Evolutionary conservation across 306 rosid genomes (phyloP).

Genomic region (Lathyrus sativus): DNA sequence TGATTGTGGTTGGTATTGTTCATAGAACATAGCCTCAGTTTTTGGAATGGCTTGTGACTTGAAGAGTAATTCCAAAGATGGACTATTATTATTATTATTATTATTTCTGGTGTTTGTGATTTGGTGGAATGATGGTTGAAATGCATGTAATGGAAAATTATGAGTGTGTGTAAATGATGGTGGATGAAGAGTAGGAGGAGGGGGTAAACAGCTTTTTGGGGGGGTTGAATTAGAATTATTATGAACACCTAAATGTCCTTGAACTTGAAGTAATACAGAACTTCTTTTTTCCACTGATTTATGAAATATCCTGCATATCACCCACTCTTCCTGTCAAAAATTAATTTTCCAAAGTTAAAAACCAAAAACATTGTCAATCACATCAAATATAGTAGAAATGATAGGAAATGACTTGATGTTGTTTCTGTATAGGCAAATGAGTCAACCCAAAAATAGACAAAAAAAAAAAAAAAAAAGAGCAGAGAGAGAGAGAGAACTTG

Average conservation of each 20-base stretch:
- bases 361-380: not conserved
- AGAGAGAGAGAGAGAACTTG: constrained; percentile 26
- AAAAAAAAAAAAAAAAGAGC: not conserved
- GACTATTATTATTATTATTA: not conserved
- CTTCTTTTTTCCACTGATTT: constrained; percentile 58
- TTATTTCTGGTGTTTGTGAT: not conserved
- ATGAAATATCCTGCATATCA: constrained; percentile 79
- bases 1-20: not conserved
- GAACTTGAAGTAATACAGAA: constrained; percentile 30
- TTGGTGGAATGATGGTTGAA: constrained; percentile 24
- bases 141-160: constrained; percentile 30
- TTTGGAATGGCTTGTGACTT: constrained; percentile 20
- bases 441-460: constrained; percentile 41
- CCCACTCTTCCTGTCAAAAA: constrained; percentile 76
- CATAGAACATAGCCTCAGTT: constrained; percentile 14
- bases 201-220: not conserved
- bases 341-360: not conserved
- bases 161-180: constrained; percentile 28
- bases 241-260: not conserved
- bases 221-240: not conserved
- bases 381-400: constrained; percentile 21
- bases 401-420: not conserved
- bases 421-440: not conserved
- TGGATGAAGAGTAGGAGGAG: constrained; percentile 9
- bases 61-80: not conserved